phyloP scores from a whole-genome alignment of 257 asterid genomes.

The Thymus quinquecostatus region DNA sequence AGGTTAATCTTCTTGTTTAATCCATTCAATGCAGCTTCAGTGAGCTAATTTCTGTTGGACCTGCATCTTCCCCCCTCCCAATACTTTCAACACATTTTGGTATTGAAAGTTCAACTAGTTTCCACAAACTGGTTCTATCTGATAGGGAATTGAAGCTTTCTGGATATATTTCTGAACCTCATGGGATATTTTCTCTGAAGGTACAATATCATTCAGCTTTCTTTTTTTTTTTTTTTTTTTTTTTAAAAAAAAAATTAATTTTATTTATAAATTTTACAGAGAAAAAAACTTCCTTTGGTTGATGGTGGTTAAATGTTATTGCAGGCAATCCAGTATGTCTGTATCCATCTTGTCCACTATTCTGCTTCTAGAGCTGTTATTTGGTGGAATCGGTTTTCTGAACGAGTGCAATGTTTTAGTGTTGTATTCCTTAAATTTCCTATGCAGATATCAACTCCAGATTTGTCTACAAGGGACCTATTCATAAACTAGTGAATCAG shows the following conservation, averaged over 20 bases:
- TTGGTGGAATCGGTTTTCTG: slow-evolving; percentile 34
- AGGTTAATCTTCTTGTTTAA: slow-evolving; percentile 33
- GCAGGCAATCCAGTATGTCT: slow-evolving; percentile 90
- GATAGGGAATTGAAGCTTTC: slow-evolving; percentile 65
- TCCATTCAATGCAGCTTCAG: slow-evolving; percentile 57
- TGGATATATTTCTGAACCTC: slow-evolving; percentile 81
- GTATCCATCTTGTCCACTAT: slow-evolving; percentile 60
- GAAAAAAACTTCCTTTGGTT: slow-evolving; percentile 30
- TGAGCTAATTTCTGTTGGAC: slow-evolving; percentile 62
- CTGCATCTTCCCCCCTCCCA: slow-evolving; percentile 73
- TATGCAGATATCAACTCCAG: slow-evolving; percentile 87
- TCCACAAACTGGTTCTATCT: slow-evolving; percentile 51
- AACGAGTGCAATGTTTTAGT: slow-evolving; percentile 28
- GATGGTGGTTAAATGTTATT: slow-evolving; percentile 38
- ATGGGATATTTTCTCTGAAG: slow-evolving; percentile 58
- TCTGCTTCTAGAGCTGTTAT: slow-evolving; percentile 29
- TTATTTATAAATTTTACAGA: slow-evolving; percentile 1
- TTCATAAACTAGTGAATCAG: slow-evolving; percentile 82
- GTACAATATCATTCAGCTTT: slow-evolving; percentile 42
- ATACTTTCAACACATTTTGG: slow-evolving; percentile 70
- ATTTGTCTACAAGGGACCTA: slow-evolving; percentile 83
- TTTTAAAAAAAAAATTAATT: no score
- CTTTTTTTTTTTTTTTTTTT: no score
- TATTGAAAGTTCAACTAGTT: slow-evolving; percentile 46
- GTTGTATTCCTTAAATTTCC: slow-evolving; percentile 54